phyloP scores from a whole-genome alignment of 2,329 filamentous ascomycete species.

The Ophiostoma montium region DNA sequence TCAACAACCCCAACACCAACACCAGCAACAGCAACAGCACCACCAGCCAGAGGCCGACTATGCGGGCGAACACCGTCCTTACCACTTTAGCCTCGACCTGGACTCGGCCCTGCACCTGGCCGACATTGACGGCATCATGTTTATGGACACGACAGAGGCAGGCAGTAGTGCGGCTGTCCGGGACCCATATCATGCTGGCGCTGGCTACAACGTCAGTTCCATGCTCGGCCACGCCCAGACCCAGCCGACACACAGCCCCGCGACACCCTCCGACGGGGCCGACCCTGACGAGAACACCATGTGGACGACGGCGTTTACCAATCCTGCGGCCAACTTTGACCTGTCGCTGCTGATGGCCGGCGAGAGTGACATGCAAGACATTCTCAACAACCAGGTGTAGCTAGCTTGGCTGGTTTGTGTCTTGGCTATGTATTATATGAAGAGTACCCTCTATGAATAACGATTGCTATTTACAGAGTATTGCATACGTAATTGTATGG shows the following conservation, averaged over 20 bases:
- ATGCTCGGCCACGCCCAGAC: no score
- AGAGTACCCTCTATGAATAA: no score
- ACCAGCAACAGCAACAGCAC: background rate
- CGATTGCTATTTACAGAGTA: no score
- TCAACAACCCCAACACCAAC: background rate
- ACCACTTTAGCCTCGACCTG: background rate
- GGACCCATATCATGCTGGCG: no score
- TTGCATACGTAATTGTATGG: no score
- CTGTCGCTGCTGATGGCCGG: background rate
- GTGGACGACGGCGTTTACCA: conserved; percentile 3
- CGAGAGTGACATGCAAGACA: background rate
- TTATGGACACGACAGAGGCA: background rate
- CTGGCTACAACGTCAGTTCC: background rate
- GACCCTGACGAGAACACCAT: background rate
- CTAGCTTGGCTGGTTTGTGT: background rate
- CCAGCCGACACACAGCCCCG: background rate
- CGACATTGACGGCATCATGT: background rate
- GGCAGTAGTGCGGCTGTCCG: no score
- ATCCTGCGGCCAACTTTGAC: background rate
- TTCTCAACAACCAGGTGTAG: background rate
- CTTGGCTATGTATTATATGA: background rate
- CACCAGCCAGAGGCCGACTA: background rate
- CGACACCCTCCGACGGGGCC: background rate
- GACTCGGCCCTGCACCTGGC: background rate
- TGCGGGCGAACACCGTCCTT: background rate